Evolutionary conservation across 192 early-diverging fungal genomes (phyloP).

Genomic region (Coemansia sp.): DNA sequence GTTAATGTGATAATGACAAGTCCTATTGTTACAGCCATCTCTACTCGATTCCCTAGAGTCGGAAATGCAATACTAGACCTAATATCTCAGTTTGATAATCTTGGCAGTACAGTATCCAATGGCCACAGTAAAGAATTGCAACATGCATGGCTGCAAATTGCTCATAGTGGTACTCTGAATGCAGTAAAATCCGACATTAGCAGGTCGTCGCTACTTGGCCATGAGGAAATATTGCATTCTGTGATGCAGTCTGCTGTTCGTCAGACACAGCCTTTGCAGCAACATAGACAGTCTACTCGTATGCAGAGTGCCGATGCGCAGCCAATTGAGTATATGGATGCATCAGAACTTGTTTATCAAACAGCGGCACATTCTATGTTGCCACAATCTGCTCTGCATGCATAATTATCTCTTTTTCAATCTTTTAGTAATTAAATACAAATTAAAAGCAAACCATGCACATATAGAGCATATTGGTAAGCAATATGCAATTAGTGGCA

Average conservation of each 20-base stretch:
- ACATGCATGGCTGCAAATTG: constrained; percentile 1
- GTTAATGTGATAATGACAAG: constrained; percentile 28
- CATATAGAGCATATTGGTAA: neutral
- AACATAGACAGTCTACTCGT: neutral
- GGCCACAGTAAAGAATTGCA: neutral
- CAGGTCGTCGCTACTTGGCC: neutral
- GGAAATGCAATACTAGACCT: constrained; percentile 24
- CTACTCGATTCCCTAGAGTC: constrained; percentile 23
- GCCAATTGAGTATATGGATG: constrained; percentile 4
- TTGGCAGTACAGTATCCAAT: constrained; percentile 2
- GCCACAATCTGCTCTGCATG: neutral
- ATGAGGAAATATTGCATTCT: constrained; percentile 10
- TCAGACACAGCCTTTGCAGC: neutral
- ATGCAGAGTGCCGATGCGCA: neutral
- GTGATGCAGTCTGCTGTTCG: constrained; percentile 16
- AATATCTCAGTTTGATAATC: constrained; percentile 14
- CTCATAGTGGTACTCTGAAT: neutral
- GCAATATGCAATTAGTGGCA: neutral
- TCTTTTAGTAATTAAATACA: neutral
- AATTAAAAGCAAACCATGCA: neutral
- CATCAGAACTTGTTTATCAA: neutral
- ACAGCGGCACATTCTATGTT: neutral
- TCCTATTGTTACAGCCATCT: constrained; percentile 28
- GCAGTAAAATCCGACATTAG: neutral
- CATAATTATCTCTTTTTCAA: neutral